Base-by-base conservation (phyloP, 1,284 basidiomycete species). In the Lentinula novae-zelandiae region DNA sequence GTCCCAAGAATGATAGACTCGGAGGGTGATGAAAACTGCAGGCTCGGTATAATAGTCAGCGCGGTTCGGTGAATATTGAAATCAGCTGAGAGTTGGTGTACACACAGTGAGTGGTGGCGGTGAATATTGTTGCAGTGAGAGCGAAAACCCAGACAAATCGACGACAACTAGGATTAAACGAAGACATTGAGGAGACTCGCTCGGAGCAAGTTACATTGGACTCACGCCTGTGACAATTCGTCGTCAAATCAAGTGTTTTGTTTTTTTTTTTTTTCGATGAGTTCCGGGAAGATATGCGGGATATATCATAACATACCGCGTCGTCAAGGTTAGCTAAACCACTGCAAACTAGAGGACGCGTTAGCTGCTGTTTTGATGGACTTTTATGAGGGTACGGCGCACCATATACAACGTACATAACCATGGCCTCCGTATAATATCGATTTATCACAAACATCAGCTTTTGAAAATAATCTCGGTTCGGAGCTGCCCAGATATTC, bases 1-100 rank as follows among this genome's bases (percentile, higher is more conserved):
- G 22, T 62, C 60, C 60, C 60, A 62, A n/a, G 52, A 40, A 20
- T 54, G 55, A 53, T 62, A 62, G 52, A 62, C 39, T 6, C 60
- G 55, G 36, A 62, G 20, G 44, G 46, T 58, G 7, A 58, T 62
- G 49, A 48, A 42, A 20, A 54, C 60, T 62, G 34, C 33, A 39
- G n/a, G 2, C 27, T 48, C 15, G 36, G 31, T 15, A 52, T 3
- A 36, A 10, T 17, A 17, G 27, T 33, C 36, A 53, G 17, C 13
- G 27, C 27, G 27, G 27, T 27, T 27, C 27, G 27, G 27, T 27
- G 22, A 27, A 27, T 27, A 27, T 0, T 27, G 27, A 27, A 27
- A 27, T 9, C 15, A 15, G 2, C 17, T n/a, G 34, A 53, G 5
- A 17, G 38, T 38, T 15, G 7, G 49, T 44, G 15, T 27, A 53